Percentiles rank a stretch among this genome's conserved stretches.
Conservation (phyloP, 345 rosid genomes). For the Citrus maxima region DNA sequence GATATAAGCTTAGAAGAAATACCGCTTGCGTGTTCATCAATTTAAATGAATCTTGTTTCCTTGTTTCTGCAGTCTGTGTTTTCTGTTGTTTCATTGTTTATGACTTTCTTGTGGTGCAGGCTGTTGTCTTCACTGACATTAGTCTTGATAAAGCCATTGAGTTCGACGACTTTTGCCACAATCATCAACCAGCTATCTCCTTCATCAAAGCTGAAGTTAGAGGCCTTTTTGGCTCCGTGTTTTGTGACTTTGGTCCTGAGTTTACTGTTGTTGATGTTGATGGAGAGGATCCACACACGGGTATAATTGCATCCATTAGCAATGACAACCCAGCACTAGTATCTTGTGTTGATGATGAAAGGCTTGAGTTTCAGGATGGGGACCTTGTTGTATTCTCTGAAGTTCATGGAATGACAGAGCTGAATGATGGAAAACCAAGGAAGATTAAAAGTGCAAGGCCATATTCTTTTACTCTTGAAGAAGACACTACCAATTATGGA, state of each 20-base stretch:
- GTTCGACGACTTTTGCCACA: conserved; percentile 80
- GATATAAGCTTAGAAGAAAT: not conserved
- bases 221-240: conserved; percentile 93
- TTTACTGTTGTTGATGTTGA: conserved; percentile 90
- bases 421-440: conserved; percentile 97
- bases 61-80: not conserved
- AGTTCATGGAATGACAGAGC: conserved; percentile 88
- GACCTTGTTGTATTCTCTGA: conserved; percentile 95
- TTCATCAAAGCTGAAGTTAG: conserved; percentile 92
- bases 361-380: conserved; percentile 96
- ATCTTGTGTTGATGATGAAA: conserved; percentile 95
- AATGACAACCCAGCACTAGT: conserved; percentile 84
- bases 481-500: conserved; percentile 68
- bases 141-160: conserved; percentile 74
- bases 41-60: not conserved
- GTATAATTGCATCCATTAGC: conserved; percentile 91
- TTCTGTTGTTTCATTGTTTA: conserved; percentile 4
- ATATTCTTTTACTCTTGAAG: conserved; percentile 84
- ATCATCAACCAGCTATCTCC: conserved; percentile 82
- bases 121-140: conserved; percentile 83
- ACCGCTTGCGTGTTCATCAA: not conserved
- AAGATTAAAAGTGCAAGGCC: conserved; percentile 82
- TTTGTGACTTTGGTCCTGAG: conserved; percentile 96
- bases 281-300: conserved; percentile 94
- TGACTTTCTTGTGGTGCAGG: conserved; percentile 48